Evolutionary conservation across 2,329 filamentous ascomycete genomes (phyloP).

Genomic region (Elsinoe fawcettii): DNA sequence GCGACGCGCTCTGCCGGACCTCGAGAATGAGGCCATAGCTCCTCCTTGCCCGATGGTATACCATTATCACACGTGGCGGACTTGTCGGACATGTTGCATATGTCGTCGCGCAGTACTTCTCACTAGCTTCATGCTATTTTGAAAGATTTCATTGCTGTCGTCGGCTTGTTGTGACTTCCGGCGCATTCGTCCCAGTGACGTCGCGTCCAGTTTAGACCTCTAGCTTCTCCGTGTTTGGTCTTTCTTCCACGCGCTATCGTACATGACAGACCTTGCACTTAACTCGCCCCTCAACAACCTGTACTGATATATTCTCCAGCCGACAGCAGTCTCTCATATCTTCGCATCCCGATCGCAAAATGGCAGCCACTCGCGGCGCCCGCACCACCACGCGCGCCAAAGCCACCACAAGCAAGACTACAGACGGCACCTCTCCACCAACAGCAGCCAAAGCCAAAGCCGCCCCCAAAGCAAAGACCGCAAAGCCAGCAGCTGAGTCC

Average conservation of each 20-base stretch:
- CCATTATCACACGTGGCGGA: not conserved
- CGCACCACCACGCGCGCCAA: slow-evolving; percentile 7
- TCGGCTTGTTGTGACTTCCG: not conserved
- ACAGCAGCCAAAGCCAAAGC: not conserved
- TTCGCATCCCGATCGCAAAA: not conserved
- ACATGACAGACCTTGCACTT: not conserved
- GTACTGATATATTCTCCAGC: not conserved
- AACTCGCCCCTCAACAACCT: not conserved
- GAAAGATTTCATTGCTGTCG: not conserved
- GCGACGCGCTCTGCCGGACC: not conserved
- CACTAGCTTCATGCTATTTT: not conserved
- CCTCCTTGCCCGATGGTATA: not conserved
- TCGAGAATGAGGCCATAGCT: slow-evolving; percentile 5
- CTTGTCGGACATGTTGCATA: not conserved
- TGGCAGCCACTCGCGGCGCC: slow-evolving; percentile 12
- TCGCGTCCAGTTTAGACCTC: not conserved
- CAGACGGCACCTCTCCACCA: not conserved
- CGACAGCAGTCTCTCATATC: not conserved
- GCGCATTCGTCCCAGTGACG: not conserved
- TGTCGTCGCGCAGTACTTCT: not conserved
- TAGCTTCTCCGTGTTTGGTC: not conserved
- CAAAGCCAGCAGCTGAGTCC: slow-evolving; percentile 11
- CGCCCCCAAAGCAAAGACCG: slow-evolving; percentile 3
- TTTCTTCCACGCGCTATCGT: not conserved
- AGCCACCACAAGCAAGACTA: not conserved